Conservation (phyloP, 225 moss, liverwort and hornwort species). For the Pseudisothecium myosuroides region DNA sequence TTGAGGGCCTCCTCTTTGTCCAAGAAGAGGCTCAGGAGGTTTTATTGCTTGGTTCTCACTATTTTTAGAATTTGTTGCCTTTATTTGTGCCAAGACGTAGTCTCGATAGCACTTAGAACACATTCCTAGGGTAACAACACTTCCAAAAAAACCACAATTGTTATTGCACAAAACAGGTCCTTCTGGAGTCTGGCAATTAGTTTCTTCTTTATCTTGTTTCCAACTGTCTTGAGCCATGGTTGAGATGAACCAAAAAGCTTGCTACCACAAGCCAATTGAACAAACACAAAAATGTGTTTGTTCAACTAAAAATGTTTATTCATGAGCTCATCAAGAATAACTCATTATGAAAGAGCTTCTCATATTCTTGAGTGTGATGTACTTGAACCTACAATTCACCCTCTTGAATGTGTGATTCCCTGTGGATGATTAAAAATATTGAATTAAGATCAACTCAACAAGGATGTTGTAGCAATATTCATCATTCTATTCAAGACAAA, state of each 20-base stretch:
- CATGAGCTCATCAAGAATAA: background rate
- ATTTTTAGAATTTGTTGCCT: constrained; percentile 27
- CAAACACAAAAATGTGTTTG: background rate
- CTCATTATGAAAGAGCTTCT: background rate
- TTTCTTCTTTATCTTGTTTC: constrained; percentile 87
- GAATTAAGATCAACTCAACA: background rate
- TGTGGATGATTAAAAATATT: background rate
- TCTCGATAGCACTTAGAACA: constrained; percentile 88
- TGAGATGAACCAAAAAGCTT: background rate
- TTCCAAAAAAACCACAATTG: constrained; percentile 92
- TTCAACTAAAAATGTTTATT: background rate
- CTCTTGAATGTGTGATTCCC: background rate
- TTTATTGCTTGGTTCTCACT: constrained; percentile 12
- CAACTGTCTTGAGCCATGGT: constrained; percentile 87
- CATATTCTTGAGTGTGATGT: background rate
- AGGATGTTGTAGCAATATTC: background rate
- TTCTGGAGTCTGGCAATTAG: constrained; percentile 83
- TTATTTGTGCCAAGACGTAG: constrained; percentile 53
- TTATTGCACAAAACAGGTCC: constrained; percentile 79
- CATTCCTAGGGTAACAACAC: constrained; percentile 54
- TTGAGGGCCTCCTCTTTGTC: constrained; percentile 5
- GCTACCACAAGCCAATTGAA: background rate
- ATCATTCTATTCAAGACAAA: background rate
- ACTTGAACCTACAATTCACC: background rate
- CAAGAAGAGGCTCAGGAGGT: background rate